phyloP scores from a whole-genome alignment of 257 asterid genomes.

The Plantago elongata region DNA sequence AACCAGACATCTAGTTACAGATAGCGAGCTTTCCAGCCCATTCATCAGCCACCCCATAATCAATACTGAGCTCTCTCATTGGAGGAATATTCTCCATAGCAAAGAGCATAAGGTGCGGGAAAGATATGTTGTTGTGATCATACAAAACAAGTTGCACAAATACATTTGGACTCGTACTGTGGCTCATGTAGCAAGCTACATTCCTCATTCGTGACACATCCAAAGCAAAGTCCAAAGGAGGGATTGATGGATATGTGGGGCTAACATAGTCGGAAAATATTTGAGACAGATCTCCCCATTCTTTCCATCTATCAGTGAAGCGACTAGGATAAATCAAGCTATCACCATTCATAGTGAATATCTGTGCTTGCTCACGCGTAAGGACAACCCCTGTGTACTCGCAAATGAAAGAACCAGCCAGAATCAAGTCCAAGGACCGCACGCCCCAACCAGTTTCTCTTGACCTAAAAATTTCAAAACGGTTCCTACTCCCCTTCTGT shows the following conservation, averaged over 20 bases:
- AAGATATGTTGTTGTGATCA: conserved; percentile 58
- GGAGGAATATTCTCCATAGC: conserved; percentile 85
- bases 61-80: conserved; percentile 66
- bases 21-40: conserved; percentile 48
- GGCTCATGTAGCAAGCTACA: conserved; percentile 52
- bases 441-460: conserved; percentile 84
- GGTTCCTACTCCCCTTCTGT: conserved; percentile 57
- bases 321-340: conserved; percentile 57
- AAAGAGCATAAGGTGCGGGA: conserved; percentile 79
- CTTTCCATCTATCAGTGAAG: conserved; percentile 47
- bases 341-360: conserved; percentile 74
- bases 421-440: conserved; percentile 69
- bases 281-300: conserved; percentile 50
- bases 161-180: conserved; percentile 48
- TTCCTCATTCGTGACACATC: conserved; percentile 57
- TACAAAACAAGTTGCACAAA: conserved; percentile 62
- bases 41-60: conserved; percentile 70
- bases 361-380: conserved; percentile 57
- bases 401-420: conserved; percentile 72
- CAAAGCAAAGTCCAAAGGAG: conserved; percentile 57
- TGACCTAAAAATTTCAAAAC: conserved; percentile 75
- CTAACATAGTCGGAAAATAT: conserved; percentile 37
- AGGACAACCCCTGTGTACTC: conserved; percentile 73
- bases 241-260: conserved; percentile 36
- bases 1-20: too few species aligned